A percentile compares a stretch with the other conserved stretches of the same genome.
Conservation (phyloP, 2,329 filamentous ascomycete species). For the Cucurbitaria berberidis region DNA sequence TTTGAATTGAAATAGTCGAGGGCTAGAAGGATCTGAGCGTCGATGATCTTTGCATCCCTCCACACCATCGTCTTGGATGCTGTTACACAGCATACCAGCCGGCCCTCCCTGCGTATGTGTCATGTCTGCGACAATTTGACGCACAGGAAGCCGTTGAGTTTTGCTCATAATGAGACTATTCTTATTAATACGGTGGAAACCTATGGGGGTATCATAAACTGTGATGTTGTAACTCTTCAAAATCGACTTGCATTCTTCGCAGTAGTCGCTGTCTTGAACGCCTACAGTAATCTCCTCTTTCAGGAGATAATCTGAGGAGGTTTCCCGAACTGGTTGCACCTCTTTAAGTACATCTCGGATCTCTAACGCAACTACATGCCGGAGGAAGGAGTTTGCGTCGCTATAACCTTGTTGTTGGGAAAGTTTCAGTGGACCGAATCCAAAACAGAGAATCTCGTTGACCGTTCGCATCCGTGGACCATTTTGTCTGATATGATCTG, state of each 20-base stretch:
- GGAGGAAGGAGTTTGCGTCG: no score
- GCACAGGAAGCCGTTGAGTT: neutral
- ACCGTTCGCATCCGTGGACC: neutral
- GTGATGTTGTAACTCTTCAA: neutral
- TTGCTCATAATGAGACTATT: neutral
- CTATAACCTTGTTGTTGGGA: no score
- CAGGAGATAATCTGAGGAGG: no score
- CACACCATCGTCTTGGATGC: neutral
- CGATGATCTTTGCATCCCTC: neutral
- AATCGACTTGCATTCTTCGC: neutral
- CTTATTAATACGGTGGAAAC: neutral
- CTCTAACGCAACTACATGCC: neutral
- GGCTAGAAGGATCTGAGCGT: neutral
- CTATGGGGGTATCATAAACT: neutral
- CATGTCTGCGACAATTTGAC: neutral
- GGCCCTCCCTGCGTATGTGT: neutral
- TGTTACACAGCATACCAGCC: conserved; percentile 1
- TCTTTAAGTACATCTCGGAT: neutral
- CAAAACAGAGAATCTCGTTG: neutral
- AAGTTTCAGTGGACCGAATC: neutral
- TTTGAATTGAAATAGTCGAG: neutral
- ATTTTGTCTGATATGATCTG: neutral
- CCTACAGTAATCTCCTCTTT: neutral
- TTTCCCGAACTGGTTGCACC: no score
- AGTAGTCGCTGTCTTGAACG: neutral